These are phyloP conservation scores for Pelargonium australe DNA, from an alignment of 441 rosid genomes.

Conservation along the genomic window DNA sequence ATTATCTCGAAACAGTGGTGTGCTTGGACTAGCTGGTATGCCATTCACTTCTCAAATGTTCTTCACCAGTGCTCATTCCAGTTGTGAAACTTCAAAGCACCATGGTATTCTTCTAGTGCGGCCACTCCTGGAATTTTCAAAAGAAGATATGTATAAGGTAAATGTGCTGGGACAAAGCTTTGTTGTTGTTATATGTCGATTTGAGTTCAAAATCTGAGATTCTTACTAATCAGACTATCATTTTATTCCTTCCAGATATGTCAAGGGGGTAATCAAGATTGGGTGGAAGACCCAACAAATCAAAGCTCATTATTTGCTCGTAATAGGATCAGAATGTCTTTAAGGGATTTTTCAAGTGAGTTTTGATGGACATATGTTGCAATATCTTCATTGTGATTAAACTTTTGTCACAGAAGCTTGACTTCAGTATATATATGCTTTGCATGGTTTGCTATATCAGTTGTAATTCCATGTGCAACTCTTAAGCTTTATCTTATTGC, in stretches of 20 bases:
- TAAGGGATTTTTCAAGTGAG: constrained; percentile 58
- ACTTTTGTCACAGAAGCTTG: constrained; percentile 5
- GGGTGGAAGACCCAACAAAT: constrained; percentile 97
- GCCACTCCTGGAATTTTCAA: constrained; percentile 66
- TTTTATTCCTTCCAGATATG: constrained; percentile 56
- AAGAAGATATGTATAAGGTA: constrained; percentile 84
- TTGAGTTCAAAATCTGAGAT: neutral
- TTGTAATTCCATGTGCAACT: neutral
- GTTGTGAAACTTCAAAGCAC: constrained; percentile 28
- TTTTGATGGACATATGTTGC: constrained; percentile 10
- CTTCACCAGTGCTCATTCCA: constrained; percentile 29
- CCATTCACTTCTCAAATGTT: constrained; percentile 70
- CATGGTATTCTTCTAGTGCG: constrained; percentile 67
- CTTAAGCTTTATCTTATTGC: constrained; percentile 11
- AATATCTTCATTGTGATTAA: too few species aligned
- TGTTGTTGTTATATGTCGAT: neutral
- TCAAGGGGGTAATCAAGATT: constrained; percentile 38
- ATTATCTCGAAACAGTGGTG: constrained; percentile 83
- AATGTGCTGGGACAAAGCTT: constrained; percentile 7
- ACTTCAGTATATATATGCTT: neutral
- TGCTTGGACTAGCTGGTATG: constrained; percentile 94
- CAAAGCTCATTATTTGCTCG: constrained; percentile 62
- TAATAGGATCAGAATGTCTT: constrained; percentile 72
- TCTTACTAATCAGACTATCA: neutral
- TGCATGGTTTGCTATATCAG: neutral